Conservation (phyloP, 768 basidiomycete species). For the Russula brevipes region DNA sequence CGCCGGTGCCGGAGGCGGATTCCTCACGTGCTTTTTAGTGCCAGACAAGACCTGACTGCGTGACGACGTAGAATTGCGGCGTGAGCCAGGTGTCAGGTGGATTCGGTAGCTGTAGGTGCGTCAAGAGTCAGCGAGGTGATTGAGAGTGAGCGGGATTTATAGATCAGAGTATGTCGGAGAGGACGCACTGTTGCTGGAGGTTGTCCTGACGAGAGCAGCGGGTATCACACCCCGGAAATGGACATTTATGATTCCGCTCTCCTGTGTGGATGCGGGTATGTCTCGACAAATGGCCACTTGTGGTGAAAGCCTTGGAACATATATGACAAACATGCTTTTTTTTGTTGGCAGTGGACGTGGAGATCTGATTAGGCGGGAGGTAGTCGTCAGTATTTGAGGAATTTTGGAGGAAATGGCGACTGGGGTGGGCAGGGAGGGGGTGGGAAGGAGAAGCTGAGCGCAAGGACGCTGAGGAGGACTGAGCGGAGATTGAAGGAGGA, state of each 20-base stretch:
- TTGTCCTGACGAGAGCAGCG: slow-evolving; percentile 89
- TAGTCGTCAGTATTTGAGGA: background rate
- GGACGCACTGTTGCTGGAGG: slow-evolving; percentile 56
- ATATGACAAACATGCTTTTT: slow-evolving; percentile 57
- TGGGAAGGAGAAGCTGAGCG: slow-evolving; percentile 2
- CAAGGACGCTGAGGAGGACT: slow-evolving; percentile 7
- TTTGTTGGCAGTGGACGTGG: slow-evolving; percentile 20
- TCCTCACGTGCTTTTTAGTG: slow-evolving; percentile 21
- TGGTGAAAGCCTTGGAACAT: slow-evolving; percentile 79
- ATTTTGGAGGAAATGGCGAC: background rate
- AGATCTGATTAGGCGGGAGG: background rate
- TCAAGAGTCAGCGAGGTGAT: background rate
- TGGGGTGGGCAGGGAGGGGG: slow-evolving; percentile 1
- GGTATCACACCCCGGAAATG: slow-evolving; percentile 93
- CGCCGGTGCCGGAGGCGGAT: slow-evolving; percentile 15
- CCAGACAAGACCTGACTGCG: slow-evolving; percentile 30
- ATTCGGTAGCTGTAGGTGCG: slow-evolving; percentile 58
- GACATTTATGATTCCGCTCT: slow-evolving; percentile 87
- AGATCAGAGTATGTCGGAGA: background rate
- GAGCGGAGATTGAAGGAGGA: slow-evolving; percentile 11
- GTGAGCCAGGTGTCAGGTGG: slow-evolving; percentile 74
- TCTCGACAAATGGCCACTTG: slow-evolving; percentile 82
- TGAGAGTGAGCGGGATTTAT: too few relatives aligned
- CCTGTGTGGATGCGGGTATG: slow-evolving; percentile 90
- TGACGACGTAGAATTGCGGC: slow-evolving; percentile 51